Conservation (phyloP, 208 protist species). For the Acanthamoeba royreba region DNA sequence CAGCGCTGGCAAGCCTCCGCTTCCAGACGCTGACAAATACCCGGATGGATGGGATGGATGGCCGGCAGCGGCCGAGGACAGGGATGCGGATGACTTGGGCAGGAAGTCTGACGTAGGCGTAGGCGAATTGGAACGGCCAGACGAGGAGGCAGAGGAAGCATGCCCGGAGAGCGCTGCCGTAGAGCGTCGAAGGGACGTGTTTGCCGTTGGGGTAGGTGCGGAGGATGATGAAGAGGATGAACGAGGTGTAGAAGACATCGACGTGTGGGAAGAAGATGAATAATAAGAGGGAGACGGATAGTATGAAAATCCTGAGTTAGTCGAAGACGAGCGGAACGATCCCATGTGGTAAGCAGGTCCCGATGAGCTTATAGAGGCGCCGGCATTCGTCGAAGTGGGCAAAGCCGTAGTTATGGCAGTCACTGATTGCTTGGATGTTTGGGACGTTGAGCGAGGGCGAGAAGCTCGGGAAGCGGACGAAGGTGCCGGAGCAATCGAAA, state of each 20-base stretch:
- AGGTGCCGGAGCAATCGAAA: no score
- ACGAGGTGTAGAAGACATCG: not conserved
- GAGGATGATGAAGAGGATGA: not conserved
- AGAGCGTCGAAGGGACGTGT: not conserved
- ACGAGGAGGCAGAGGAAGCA: not conserved
- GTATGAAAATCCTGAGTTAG: not conserved
- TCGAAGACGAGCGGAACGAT: not conserved
- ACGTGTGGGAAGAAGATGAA: not conserved
- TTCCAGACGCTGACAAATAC: not conserved
- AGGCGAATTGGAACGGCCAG: not conserved
- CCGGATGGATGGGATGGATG: not conserved
- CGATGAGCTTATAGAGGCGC: not conserved
- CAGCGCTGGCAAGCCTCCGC: not conserved
- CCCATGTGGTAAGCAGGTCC: not conserved
- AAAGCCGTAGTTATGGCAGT: not conserved
- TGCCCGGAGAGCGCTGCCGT: not conserved
- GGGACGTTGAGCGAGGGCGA: no score
- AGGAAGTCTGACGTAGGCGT: not conserved
- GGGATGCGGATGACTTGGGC: not conserved
- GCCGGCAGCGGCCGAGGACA: not conserved
- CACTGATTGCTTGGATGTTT: no score
- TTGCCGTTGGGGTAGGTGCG: not conserved
- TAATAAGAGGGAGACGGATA: not conserved
- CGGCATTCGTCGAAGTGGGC: not conserved
- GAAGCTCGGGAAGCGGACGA: no score